Percentiles rank a stretch among this genome's conserved stretches.
Evolutionary conservation across 2,329 filamentous ascomycete species (phyloP).

Genomic region (Fusarium sp.): DNA sequence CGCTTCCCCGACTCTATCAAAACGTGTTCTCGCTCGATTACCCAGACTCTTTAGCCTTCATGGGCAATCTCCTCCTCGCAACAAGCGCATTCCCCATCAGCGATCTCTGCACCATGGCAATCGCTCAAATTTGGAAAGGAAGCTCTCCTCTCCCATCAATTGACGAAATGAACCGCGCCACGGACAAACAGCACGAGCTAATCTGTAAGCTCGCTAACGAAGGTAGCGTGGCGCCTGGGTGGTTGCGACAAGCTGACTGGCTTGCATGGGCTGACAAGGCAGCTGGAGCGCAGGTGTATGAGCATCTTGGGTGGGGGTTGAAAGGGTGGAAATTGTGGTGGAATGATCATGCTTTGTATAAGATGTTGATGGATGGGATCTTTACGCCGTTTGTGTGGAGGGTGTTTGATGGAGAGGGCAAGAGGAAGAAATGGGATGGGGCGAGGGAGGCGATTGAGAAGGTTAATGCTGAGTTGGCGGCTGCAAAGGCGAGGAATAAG

Average conservation of each 20-base stretch:
- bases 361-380: constrained; percentile 53
- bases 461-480: constrained; percentile 42
- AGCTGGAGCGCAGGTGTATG: constrained; percentile 55
- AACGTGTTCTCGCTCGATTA: constrained; percentile 59
- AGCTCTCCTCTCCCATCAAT: constrained; percentile 51
- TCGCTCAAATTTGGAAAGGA: constrained; percentile 59
- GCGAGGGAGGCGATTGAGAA: constrained; percentile 52
- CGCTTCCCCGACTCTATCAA: constrained; percentile 54
- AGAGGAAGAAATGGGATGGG: constrained; percentile 54
- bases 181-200: constrained; percentile 51
- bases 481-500: constrained; percentile 7
- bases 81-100: constrained; percentile 52
- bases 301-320: constrained; percentile 56
- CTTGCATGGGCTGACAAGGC: constrained; percentile 55
- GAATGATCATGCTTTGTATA: constrained; percentile 52
- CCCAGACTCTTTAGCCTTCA: constrained; percentile 58
- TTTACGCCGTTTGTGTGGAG: constrained; percentile 56
- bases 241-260: constrained; percentile 51
- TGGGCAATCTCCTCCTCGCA: constrained; percentile 53
- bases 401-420: constrained; percentile 56
- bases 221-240: constrained; percentile 43
- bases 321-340: constrained; percentile 57
- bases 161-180: constrained; percentile 51
- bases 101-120: constrained; percentile 57
- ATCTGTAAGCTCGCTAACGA: constrained; percentile 46